Evolutionary conservation across 179 eudicot genomes (phyloP), one percentile per base, ranked within the genome.

Genomic region (Silene vulgaris): DNA sequence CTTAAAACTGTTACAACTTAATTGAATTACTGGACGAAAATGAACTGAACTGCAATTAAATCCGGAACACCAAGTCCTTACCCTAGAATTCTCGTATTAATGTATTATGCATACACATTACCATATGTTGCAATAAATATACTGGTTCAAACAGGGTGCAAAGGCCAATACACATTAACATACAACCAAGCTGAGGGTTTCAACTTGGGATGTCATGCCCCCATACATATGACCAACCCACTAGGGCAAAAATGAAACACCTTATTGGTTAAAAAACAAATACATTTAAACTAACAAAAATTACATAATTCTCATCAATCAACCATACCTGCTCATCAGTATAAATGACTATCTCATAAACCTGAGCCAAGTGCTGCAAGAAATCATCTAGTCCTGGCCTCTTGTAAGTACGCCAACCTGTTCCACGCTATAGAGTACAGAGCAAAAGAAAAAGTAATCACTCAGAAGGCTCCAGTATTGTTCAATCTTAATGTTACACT

Each of bases 331-430:
- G 80, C 54, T 85, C 88, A 78, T 91, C 95, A 32, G 89, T 79
- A 54, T 88, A 91, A 9, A 90, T 82, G 26, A 91, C 86, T 70
- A 90, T 83, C 79, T 91, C 97, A 79, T 84, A 87, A 67, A 75
- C 82, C 54, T 87, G 88, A 75, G 90, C 84, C 62, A 91, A 12
- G 52, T 87, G 90, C 81, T 82, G 87, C 89, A 91, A 77, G 76
- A 91, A 91, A 62, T 78, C 90, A 79, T 91, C 95, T 68, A 91
- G 86, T 54, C 97, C 95, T 50, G 97, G 97, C 76, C 97, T 90
- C 84, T 91, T 91, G 75, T 82, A 90, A 65, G 97, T 90, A 76
- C 84, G 75, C 97, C 97, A 91, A 67, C 97, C 97, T 82, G 85
- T 84, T 57, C 90, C 97, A 79, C 92, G 91, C 97, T 91, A 79